Conservation (phyloP, 2,329 filamentous ascomycete genomes). For the Arthroderma uncinatum region DNA sequence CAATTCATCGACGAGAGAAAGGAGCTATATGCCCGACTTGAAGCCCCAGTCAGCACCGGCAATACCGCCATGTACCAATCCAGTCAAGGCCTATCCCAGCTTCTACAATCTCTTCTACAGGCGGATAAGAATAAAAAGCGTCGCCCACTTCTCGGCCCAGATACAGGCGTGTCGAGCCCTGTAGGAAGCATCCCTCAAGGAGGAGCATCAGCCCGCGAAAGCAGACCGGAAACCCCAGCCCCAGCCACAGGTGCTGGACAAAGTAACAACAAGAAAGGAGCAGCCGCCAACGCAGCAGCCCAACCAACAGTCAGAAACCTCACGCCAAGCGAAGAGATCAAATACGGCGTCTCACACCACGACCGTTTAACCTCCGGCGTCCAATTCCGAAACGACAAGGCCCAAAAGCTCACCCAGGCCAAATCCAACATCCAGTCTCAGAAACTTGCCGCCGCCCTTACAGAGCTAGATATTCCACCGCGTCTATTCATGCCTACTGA, state of each 20-base stretch:
- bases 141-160: slow-evolving; percentile 55
- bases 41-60: slow-evolving; percentile 60
- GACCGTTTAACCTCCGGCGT: slow-evolving; percentile 79
- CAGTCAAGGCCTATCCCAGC: slow-evolving; percentile 63
- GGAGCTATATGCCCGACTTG: slow-evolving; percentile 76
- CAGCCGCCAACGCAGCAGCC: slow-evolving; percentile 33
- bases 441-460: slow-evolving; percentile 38
- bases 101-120: slow-evolving; percentile 71
- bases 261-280: slow-evolving; percentile 27
- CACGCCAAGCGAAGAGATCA: slow-evolving; percentile 59
- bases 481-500: slow-evolving; percentile 41
- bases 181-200: slow-evolving; percentile 35
- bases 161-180: slow-evolving; percentile 40
- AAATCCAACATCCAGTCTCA: slow-evolving; percentile 42
- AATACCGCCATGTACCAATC: slow-evolving; percentile 70
- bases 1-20: slow-evolving; percentile 77
- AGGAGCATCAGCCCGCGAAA: slow-evolving; percentile 26
- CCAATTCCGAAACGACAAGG: slow-evolving; percentile 64
- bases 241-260: slow-evolving; percentile 28
- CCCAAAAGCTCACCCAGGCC: slow-evolving; percentile 39
- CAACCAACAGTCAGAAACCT: slow-evolving; percentile 57
- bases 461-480: slow-evolving; percentile 38
- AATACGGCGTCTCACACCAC: slow-evolving; percentile 75
- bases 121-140: slow-evolving; percentile 86
- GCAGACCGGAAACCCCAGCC: slow-evolving; percentile 25